phyloP scores from a whole-genome alignment of 2,329 filamentous ascomycete genomes.

The Truncatella angustata region DNA sequence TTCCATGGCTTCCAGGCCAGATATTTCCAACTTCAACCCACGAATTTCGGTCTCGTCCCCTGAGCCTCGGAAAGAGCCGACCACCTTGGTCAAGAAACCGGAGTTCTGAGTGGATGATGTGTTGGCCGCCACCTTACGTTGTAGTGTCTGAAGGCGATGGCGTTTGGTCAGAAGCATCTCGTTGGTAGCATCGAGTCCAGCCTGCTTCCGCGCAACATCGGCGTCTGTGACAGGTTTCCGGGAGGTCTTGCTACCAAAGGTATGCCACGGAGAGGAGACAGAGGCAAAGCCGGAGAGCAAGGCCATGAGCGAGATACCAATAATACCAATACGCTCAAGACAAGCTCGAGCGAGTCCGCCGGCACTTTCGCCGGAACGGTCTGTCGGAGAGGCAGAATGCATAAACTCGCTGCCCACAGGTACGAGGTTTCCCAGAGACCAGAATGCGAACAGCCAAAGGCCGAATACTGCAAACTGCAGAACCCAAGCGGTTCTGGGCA shows the following conservation, averaged over 20 bases:
- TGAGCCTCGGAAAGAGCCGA: slow-evolving; percentile 68
- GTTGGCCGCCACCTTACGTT: slow-evolving; percentile 54
- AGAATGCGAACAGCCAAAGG: slow-evolving; percentile 72
- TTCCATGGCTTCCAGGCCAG: slow-evolving; percentile 78
- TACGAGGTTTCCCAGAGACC: slow-evolving; percentile 68
- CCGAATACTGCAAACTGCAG: slow-evolving; percentile 62
- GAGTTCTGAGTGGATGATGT: slow-evolving; percentile 38
- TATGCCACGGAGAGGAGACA: slow-evolving; percentile 85
- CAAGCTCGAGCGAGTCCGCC: slow-evolving; percentile 50
- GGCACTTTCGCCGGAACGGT: slow-evolving; percentile 35
- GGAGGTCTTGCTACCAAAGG: slow-evolving; percentile 62
- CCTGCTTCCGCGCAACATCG: slow-evolving; percentile 74
- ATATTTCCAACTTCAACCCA: slow-evolving; percentile 69
- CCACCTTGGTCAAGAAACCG: slow-evolving; percentile 71
- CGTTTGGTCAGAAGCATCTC: slow-evolving; percentile 78
- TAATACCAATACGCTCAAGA: slow-evolving; percentile 72
- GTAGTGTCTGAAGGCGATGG: slow-evolving; percentile 67
- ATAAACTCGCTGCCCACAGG: slow-evolving; percentile 42
- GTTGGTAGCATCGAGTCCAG: slow-evolving; percentile 72
- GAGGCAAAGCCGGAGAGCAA: slow-evolving; percentile 85
- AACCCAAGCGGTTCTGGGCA: slow-evolving; percentile 62
- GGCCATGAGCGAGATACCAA: slow-evolving; percentile 84
- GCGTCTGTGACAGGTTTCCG: slow-evolving; percentile 66
- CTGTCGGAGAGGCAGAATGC: slow-evolving; percentile 36
- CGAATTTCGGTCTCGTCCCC: slow-evolving; percentile 59